A percentile compares a stretch with the other conserved stretches of the same genome.
These are phyloP conservation scores for Flaveria linearis DNA, from an alignment of 129 eudicot genomes.

Conservation along the genomic window DNA sequence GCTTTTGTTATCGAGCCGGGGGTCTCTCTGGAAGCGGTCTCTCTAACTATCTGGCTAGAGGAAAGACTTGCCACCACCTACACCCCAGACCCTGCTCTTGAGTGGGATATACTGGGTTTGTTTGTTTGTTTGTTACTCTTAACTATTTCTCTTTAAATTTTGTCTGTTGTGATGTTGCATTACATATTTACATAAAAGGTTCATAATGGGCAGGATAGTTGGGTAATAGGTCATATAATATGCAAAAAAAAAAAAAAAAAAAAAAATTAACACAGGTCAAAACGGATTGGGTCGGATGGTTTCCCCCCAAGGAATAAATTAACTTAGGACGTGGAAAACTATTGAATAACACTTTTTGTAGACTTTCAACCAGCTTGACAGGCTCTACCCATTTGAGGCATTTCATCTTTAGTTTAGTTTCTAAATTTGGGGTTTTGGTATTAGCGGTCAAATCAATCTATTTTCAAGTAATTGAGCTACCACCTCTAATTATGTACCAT, in stretches of 20 bases:
- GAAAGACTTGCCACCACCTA: too few species aligned
- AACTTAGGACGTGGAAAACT: neutral
- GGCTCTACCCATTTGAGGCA: neutral
- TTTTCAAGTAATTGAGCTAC: neutral
- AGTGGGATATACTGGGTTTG: too few species aligned
- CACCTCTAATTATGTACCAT: slow-evolving; percentile 2
- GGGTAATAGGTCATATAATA: neutral
- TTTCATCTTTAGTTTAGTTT: neutral
- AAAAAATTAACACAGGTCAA: neutral
- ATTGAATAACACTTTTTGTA: neutral
- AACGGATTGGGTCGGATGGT: neutral
- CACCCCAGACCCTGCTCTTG: too few species aligned
- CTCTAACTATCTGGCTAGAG: too few species aligned
- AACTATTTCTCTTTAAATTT: neutral
- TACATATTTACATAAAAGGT: neutral
- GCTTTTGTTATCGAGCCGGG: too few species aligned
- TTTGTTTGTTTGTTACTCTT: too few species aligned
- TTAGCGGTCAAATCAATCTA: neutral
- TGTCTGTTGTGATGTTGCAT: slow-evolving; percentile 6
- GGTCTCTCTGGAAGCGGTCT: too few species aligned
- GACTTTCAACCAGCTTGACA: neutral
- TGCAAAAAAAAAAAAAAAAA: neutral
- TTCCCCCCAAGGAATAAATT: neutral
- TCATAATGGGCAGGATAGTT: neutral
- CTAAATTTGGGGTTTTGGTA: neutral